phyloP scores from a whole-genome alignment of 805 yeast genomes.

The Hanseniaspora pseudoguilliermondii region DNA sequence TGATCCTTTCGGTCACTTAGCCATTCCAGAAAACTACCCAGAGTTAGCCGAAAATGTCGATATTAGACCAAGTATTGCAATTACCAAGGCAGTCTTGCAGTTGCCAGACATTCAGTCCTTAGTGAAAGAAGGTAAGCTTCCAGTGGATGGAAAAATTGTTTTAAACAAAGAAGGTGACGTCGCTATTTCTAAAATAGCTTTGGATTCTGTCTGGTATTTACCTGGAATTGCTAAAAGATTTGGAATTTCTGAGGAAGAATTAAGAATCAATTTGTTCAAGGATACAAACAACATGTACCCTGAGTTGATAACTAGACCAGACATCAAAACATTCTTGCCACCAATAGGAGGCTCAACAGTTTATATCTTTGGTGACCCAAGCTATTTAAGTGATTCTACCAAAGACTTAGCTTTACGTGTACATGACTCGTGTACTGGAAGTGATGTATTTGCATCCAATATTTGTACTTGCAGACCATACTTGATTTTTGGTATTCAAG shows the following conservation, averaged over 20 bases:
- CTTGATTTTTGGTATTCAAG: conserved; percentile 51
- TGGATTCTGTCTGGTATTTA: conserved; percentile 59
- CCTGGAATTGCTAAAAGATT: conserved; percentile 59
- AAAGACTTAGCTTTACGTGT: conserved; percentile 45
- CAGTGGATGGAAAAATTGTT: conserved; percentile 50
- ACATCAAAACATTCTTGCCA: conserved; percentile 51
- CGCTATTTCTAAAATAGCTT: conserved; percentile 51
- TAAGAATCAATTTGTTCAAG: conserved; percentile 49
- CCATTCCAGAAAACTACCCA: conserved; percentile 27
- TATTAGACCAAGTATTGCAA: conserved; percentile 51
- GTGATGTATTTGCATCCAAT: conserved; percentile 57
- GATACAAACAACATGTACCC: conserved; percentile 65
- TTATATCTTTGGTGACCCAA: conserved; percentile 53
- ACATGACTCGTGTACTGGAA: conserved; percentile 60
- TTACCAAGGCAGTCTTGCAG: conserved; percentile 54
- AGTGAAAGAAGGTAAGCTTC: conserved; percentile 39
- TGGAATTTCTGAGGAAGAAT: conserved; percentile 41
- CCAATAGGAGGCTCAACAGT: conserved; percentile 61
- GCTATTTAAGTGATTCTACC: conserved; percentile 38
- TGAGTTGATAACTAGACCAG: conserved; percentile 54
- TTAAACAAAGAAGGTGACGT: conserved; percentile 48
- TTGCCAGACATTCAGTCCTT: conserved; percentile 46
- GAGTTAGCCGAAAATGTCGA: conserved; percentile 34
- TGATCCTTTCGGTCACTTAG: conserved; percentile 57
- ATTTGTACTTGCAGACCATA: conserved; percentile 62